Evolutionary conservation across 345 rosid species (phyloP).

Genomic region (Orychophragmus violaceus): DNA sequence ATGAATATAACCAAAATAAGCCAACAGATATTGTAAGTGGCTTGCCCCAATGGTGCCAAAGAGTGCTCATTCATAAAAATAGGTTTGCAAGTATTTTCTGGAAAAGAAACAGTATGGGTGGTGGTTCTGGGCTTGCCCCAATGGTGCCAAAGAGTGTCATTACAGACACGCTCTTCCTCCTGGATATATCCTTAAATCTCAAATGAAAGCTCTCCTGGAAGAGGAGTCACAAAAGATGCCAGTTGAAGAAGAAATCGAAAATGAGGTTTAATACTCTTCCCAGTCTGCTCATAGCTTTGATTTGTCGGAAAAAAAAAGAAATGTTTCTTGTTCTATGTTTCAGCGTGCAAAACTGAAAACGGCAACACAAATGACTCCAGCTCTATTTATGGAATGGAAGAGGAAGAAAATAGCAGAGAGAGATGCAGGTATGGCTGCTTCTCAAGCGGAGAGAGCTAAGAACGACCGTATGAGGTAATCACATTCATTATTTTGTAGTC

Average conservation of each 20-base stretch:
- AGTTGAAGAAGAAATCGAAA: constrained; percentile 87
- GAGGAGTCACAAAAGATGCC: constrained; percentile 73
- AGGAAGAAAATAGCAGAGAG: constrained; percentile 69
- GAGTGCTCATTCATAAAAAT: too few species aligned
- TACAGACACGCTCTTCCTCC: constrained; percentile 98
- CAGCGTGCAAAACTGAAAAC: constrained; percentile 68
- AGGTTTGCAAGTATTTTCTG: constrained; percentile 95
- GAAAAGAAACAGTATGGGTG: constrained; percentile 98
- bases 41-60: too few species aligned
- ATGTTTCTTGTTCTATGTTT: constrained; percentile 18
- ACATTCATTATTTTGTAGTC: not conserved
- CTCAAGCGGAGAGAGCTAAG: constrained; percentile 91
- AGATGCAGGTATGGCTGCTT: constrained; percentile 77
- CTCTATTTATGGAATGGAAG: constrained; percentile 88
- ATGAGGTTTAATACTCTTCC: constrained; percentile 45
- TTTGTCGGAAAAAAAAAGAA: not conserved
- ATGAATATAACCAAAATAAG: constrained; percentile 77
- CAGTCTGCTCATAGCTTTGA: not conserved
- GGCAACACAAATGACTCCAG: constrained; percentile 82
- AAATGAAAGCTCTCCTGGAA: constrained; percentile 92
- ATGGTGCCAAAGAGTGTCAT: constrained; percentile 78
- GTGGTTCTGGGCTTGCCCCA: constrained; percentile 96
- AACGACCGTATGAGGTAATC: constrained; percentile 87
- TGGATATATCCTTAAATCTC: constrained; percentile 83
- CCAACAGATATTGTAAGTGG: constrained; percentile 86